Evolutionary conservation across 2,329 filamentous ascomycete species (phyloP).

Genomic region (Ascochyta viciae-villosae): DNA sequence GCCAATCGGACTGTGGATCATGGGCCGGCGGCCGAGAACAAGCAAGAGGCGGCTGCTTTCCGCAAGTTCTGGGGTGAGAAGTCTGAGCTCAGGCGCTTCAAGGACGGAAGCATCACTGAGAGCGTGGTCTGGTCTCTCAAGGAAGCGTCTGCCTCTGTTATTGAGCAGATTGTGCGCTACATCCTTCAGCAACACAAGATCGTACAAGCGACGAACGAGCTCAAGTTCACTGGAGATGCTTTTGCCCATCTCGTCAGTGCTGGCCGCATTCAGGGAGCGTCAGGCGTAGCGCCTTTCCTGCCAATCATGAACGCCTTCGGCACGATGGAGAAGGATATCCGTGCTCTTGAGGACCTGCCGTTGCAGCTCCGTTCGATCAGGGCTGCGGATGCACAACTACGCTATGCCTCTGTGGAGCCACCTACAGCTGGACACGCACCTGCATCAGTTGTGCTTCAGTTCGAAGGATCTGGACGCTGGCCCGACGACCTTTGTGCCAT

Average conservation of each 20-base stretch:
- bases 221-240: slow-evolving; percentile 55
- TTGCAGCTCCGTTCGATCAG: slow-evolving; percentile 84
- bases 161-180: slow-evolving; percentile 80
- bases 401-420: slow-evolving; percentile 71
- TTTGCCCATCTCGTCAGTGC: slow-evolving; percentile 55
- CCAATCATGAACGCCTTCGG: slow-evolving; percentile 73
- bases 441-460: slow-evolving; percentile 83
- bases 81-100: slow-evolving; percentile 90
- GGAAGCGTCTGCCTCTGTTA: slow-evolving; percentile 67
- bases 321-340: slow-evolving; percentile 77
- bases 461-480: slow-evolving; percentile 93
- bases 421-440: slow-evolving; percentile 61
- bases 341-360: slow-evolving; percentile 80
- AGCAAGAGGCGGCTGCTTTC: slow-evolving; percentile 80
- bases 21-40: slow-evolving; percentile 85
- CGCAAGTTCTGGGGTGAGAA: slow-evolving; percentile 95
- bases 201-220: slow-evolving; percentile 59
- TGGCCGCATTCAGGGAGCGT: slow-evolving; percentile 43
- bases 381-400: slow-evolving; percentile 73
- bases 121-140: slow-evolving; percentile 81
- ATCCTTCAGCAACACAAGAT: slow-evolving; percentile 74
- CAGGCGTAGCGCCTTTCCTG: slow-evolving; percentile 67
- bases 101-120: slow-evolving; percentile 91
- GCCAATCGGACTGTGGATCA: slow-evolving; percentile 82
- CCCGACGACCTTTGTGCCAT: slow-evolving; percentile 90